Conservation (phyloP, 345 rosid species). For the Citrus unshiu region DNA sequence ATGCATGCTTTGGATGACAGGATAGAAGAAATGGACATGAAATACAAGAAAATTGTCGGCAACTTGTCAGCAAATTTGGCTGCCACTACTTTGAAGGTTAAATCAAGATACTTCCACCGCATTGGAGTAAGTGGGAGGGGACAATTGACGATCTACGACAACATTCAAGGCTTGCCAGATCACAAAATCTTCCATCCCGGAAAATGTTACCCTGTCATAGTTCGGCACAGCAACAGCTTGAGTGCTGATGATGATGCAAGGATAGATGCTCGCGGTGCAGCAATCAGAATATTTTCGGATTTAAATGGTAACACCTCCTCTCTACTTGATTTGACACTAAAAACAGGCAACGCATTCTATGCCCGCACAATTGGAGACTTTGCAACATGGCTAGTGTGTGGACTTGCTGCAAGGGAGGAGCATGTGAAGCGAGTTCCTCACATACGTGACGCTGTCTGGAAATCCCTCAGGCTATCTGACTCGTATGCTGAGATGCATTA, state of each 20-base stretch:
- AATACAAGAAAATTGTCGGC: slow-evolving; percentile 62
- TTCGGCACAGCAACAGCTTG: slow-evolving; percentile 67
- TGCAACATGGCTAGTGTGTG: slow-evolving; percentile 69
- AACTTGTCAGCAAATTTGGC: slow-evolving; percentile 57
- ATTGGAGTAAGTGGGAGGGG: slow-evolving; percentile 62
- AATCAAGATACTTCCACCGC: slow-evolving; percentile 63
- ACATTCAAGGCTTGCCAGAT: slow-evolving; percentile 44
- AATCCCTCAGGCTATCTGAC: slow-evolving; percentile 43
- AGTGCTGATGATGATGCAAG: slow-evolving; percentile 74
- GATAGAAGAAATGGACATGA: slow-evolving; percentile 69
- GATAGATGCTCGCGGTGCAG: slow-evolving; percentile 62
- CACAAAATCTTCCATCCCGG: slow-evolving; percentile 51
- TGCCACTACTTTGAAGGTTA: slow-evolving; percentile 57
- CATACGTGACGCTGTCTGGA: slow-evolving; percentile 62
- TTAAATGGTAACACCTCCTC: slow-evolving; percentile 17
- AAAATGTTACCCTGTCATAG: slow-evolving; percentile 39
- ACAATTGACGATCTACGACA: slow-evolving; percentile 39
- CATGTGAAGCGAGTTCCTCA: slow-evolving; percentile 55
- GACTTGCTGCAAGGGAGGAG: slow-evolving; percentile 61
- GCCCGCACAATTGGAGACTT: slow-evolving; percentile 63
- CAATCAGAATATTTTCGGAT: slow-evolving; percentile 47
- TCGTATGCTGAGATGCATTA: slow-evolving; percentile 55
- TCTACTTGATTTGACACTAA: slow-evolving; percentile 56
- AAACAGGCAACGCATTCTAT: slow-evolving; percentile 65
- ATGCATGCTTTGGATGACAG: slow-evolving; percentile 59